Evolutionary conservation across 768 basidiomycete genomes (phyloP).

Genomic region (Tricholoma furcatifolium): DNA sequence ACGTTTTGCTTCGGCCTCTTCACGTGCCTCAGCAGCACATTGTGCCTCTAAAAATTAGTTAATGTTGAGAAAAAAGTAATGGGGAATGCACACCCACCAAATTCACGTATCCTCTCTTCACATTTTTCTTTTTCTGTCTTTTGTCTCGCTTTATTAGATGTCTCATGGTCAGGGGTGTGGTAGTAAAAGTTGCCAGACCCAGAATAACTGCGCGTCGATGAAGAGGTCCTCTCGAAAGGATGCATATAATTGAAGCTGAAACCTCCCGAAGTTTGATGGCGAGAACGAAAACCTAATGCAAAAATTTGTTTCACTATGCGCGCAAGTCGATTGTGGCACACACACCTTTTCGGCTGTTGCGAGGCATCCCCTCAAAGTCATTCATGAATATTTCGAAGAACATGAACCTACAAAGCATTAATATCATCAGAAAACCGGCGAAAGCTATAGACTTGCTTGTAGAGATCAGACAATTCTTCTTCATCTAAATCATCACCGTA

Average conservation of each 20-base stretch:
- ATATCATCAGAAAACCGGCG: neutral
- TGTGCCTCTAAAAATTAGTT: slow-evolving; percentile 25
- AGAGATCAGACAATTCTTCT: slow-evolving; percentile 27
- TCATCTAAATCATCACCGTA: slow-evolving; percentile 22
- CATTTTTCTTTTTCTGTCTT: slow-evolving; percentile 29
- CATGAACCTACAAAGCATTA: slow-evolving; percentile 27
- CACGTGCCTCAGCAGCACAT: slow-evolving; percentile 31
- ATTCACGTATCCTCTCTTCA: slow-evolving; percentile 29
- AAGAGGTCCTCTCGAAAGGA: slow-evolving; percentile 7
- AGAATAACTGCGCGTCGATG: neutral
- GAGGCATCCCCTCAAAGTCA: slow-evolving; percentile 2
- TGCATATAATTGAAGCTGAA: slow-evolving; percentile 2
- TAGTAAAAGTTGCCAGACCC: slow-evolving; percentile 10
- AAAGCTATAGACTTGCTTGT: slow-evolving; percentile 21
- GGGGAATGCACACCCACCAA: slow-evolving; percentile 29
- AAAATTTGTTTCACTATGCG: neutral
- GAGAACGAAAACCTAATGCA: slow-evolving; percentile 27
- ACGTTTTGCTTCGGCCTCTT: slow-evolving; percentile 21
- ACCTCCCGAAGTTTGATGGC: slow-evolving; percentile 12
- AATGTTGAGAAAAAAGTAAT: neutral
- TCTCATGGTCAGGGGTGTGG: neutral
- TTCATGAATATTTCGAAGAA: slow-evolving; percentile 30
- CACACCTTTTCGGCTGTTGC: slow-evolving; percentile 27
- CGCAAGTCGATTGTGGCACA: slow-evolving; percentile 11
- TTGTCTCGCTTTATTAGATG: neutral